Evolutionary conservation across 495 filamentous ascomycete species (phyloP).

Genomic region (Neurospora terricola): DNA sequence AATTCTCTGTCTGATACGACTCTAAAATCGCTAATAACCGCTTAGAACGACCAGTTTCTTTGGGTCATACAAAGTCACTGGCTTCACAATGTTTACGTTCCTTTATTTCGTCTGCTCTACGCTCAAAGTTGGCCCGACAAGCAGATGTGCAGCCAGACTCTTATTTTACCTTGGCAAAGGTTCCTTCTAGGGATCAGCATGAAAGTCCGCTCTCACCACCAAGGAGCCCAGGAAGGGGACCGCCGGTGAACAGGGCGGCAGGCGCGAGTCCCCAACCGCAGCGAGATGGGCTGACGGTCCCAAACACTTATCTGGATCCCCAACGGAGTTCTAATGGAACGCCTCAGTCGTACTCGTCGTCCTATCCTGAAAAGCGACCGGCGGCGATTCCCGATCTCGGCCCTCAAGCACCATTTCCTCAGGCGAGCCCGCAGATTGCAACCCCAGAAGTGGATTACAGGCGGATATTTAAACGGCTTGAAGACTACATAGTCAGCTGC

Average conservation of each 20-base stretch:
- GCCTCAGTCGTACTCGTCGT: conserved; percentile 29
- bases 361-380: conserved; percentile 27
- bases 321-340: conserved; percentile 14
- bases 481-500: conserved; percentile 61
- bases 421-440: conserved; percentile 8
- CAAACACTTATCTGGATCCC: conserved; percentile 19
- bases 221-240: background rate
- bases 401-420: conserved; percentile 1
- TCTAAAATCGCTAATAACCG: background rate
- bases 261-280: background rate
- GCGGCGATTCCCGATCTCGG: conserved; percentile 3
- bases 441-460: conserved; percentile 21
- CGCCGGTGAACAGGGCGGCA: background rate
- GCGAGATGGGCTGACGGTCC: background rate
- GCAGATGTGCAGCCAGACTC: background rate
- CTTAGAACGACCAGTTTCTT: conserved; percentile 17
- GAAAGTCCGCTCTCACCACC: background rate
- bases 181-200: background rate
- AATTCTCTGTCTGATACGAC: background rate
- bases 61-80: conserved; percentile 22
- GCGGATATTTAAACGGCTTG: conserved; percentile 57
- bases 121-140: background rate
- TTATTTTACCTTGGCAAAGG: background rate
- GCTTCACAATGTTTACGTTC: conserved; percentile 19
- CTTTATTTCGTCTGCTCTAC: conserved; percentile 12